Evolutionary conservation across 2,329 filamentous ascomycete species (phyloP), one percentile per base, ranked within the genome.

Genomic region (Cladosporium austrohemisphaericum): DNA sequence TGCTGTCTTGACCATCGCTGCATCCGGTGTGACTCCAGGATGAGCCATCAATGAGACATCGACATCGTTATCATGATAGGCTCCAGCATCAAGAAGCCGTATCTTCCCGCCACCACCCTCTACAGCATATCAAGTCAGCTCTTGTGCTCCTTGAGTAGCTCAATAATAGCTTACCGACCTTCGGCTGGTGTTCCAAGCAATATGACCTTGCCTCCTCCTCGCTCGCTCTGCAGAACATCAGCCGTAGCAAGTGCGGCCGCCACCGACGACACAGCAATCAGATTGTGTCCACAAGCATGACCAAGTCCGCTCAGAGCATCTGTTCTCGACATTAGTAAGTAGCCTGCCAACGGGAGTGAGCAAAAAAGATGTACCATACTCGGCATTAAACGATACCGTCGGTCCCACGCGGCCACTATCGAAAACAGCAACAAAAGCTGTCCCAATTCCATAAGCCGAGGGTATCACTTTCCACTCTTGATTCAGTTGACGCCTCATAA

Each of bases 401-500:
- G 55, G 52, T 7, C 54, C 55, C 14, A 65, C 6, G 41, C 59
- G 3, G 79, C 8, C 56, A 49, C 66, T 75, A 49, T 76, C 71
- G 50, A 67, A 77, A 1, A 73, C 71, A 3, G 76, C 76, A 20
- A 73, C 68, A 68, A 77, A 80, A 10, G 77, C 77, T 2, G 77
- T 80, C 26, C 68, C 65, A 53, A 80, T 68, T 7, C 70, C 72
- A 54, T 77, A 79, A 1, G 74, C 76, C 1, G 36, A 35, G 6
- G 28, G 32, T 7, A 16, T 35, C 11, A 49, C 37, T 10, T 35
- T 9, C 46, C 46, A 49, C 11, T 36, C 31, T 32, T 33, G 69
- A 9, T 58, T 53, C 11, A 65, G 43, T 43, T 68, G 69, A 11
- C 59, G 63, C 11, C 62, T 61, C 59, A 79, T 65, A 50, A 76